Conservation (phyloP, 1,139 yeast genomes). For the Yamadazyma triangularis region DNA sequence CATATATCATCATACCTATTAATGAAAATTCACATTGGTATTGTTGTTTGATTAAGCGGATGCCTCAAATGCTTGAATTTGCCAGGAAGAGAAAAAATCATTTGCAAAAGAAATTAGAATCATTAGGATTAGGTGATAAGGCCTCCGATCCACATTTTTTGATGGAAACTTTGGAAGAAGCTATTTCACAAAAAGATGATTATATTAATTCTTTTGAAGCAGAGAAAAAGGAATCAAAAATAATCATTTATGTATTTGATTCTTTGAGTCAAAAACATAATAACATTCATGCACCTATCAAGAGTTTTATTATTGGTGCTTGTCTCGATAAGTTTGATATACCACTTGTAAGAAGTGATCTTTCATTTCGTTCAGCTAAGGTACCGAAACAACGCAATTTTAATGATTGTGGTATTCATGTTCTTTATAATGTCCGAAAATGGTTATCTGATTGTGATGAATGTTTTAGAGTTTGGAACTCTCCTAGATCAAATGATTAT, state of each 20-base stretch:
- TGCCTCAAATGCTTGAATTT: constrained; percentile 24
- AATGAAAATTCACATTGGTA: constrained; percentile 88
- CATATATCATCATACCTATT: constrained; percentile 73
- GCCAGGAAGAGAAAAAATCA: not conserved
- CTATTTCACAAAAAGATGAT: no score
- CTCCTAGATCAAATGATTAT: constrained; percentile 8
- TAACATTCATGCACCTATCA: constrained; percentile 51
- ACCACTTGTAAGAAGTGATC: constrained; percentile 39
- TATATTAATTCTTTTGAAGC: constrained; percentile 1
- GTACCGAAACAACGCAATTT: constrained; percentile 87
- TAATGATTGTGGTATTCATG: constrained; percentile 95
- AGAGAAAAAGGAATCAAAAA: constrained; percentile 1
- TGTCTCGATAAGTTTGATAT: constrained; percentile 61
- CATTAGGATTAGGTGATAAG: no score
- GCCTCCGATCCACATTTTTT: no score
- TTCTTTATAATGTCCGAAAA: constrained; percentile 69
- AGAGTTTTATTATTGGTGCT: constrained; percentile 61
- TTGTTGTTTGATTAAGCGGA: constrained; percentile 59
- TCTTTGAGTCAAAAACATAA: constrained; percentile 63
- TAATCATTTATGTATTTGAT: constrained; percentile 67
- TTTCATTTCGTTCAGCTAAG: constrained; percentile 42
- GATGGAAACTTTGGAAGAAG: no score
- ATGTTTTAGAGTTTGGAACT: constrained; percentile 52
- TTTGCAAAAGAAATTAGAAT: not conserved
- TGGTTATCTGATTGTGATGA: constrained; percentile 51